These are phyloP conservation scores for Eucalyptus pumila DNA, from an alignment of 345 rosid genomes.

Conservation along the genomic window DNA sequence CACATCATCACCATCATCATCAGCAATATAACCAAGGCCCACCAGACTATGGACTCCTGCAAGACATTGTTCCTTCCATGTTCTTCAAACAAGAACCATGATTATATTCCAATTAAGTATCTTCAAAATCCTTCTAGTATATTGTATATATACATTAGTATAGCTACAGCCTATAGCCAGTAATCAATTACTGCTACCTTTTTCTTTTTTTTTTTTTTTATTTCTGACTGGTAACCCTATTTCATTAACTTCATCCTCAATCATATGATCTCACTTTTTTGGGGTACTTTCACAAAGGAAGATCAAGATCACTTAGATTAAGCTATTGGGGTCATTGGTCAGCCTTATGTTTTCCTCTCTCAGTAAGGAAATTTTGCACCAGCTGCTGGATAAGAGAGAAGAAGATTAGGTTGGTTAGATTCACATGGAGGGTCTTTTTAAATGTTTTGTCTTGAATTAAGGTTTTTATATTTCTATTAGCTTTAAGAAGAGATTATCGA, in stretches of 20 bases:
- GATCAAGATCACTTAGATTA: not conserved
- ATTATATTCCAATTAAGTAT: not conserved
- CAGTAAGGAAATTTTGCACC: not conserved
- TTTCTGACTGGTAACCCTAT: not conserved
- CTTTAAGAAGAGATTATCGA: not conserved
- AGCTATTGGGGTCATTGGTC: not conserved
- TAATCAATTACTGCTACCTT: not conserved
- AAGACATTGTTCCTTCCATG: constrained; percentile 68
- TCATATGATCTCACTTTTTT: not conserved
- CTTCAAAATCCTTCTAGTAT: not conserved
- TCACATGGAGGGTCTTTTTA: not conserved
- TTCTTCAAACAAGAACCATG: constrained; percentile 58
- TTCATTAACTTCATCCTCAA: not conserved
- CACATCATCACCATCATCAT: not conserved
- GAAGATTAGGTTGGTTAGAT: not conserved
- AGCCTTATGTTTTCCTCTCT: not conserved
- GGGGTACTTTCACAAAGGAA: not conserved
- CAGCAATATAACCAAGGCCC: constrained; percentile 23
- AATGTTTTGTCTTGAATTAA: not conserved
- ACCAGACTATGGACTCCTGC: constrained; percentile 62
- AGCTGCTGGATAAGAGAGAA: not conserved
- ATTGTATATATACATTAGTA: not conserved
- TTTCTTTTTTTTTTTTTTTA: not conserved
- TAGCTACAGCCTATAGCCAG: not conserved
- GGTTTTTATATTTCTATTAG: not conserved